Percentiles rank a stretch among this genome's conserved stretches.
Evolutionary conservation across 495 filamentous ascomycete genomes (phyloP).

Genomic region (Neurospora sp.): DNA sequence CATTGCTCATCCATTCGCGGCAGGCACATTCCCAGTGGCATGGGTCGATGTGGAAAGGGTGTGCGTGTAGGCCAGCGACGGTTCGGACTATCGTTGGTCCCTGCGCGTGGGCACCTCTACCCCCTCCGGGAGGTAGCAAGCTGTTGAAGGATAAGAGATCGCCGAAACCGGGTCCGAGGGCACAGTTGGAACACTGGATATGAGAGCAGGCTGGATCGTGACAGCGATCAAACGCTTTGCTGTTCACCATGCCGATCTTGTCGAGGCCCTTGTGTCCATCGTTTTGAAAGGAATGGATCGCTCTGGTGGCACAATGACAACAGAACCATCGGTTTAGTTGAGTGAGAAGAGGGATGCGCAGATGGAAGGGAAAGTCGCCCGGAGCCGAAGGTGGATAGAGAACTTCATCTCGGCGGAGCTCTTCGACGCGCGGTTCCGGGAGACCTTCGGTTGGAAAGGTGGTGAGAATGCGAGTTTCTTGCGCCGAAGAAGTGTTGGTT

Average conservation of each 20-base stretch:
- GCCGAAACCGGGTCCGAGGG: neutral
- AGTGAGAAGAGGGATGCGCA: neutral
- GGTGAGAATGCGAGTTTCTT: conserved; percentile 12
- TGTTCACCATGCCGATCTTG: conserved; percentile 15
- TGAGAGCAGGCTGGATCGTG: conserved; percentile 6
- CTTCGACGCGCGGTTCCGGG: conserved; percentile 9
- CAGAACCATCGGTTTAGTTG: conserved; percentile 22
- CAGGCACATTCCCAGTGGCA: conserved; percentile 20
- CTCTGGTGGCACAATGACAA: conserved; percentile 12
- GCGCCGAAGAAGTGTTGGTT: neutral
- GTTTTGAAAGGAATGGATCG: neutral
- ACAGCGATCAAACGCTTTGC: neutral
- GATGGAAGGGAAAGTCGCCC: neutral
- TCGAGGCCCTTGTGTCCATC: conserved; percentile 9
- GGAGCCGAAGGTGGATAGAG: neutral
- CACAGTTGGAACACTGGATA: conserved; percentile 15
- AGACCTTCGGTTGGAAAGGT: conserved; percentile 19
- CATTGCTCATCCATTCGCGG: conserved; percentile 19
- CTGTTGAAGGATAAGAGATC: neutral
- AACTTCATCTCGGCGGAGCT: neutral
- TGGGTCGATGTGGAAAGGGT: conserved; percentile 16
- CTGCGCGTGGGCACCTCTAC: neutral
- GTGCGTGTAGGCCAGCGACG: conserved; percentile 13
- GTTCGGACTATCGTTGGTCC: conserved; percentile 7
- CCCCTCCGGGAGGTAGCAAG: neutral